phyloP scores from a whole-genome alignment of 768 basidiomycete genomes.

The Leucosporidium yakuticum region DNA sequence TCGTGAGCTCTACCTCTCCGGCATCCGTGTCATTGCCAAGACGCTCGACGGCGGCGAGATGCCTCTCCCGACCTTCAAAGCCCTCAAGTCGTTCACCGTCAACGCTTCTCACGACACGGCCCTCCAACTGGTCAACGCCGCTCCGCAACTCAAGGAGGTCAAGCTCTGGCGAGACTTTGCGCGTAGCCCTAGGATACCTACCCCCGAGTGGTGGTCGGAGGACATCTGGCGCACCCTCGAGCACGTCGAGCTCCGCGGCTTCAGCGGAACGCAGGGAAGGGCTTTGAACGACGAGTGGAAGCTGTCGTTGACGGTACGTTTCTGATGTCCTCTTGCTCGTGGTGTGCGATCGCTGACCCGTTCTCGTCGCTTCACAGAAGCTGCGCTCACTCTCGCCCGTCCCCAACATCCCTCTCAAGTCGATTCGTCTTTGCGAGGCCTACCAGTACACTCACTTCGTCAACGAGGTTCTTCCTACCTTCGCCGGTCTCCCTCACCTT shows the following conservation, averaged over 20 bases:
- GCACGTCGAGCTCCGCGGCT: slow-evolving; percentile 2
- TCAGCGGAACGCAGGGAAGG: neutral
- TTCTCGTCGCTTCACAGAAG: neutral
- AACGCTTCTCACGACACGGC: slow-evolving; percentile 9
- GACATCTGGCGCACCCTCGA: slow-evolving; percentile 8
- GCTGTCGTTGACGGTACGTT: neutral
- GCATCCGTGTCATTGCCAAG: neutral
- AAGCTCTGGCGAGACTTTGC: slow-evolving; percentile 8
- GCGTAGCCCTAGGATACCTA: neutral
- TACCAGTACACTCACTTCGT: neutral
- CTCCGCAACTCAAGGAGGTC: neutral
- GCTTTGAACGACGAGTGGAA: neutral
- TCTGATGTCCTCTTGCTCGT: neutral
- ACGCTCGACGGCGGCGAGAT: neutral
- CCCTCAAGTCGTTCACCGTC: neutral
- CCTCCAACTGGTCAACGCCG: neutral
- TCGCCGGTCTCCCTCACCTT: slow-evolving; percentile 5
- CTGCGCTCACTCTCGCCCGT: neutral
- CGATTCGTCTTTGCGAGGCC: slow-evolving; percentile 15
- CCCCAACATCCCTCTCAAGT: slow-evolving; percentile 3
- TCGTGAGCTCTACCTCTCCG: slow-evolving; percentile 15
- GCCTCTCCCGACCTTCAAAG: neutral
- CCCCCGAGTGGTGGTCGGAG: slow-evolving; percentile 3
- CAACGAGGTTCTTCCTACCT: neutral
- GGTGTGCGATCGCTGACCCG: neutral